Conservation (phyloP, 169 alveolate genomes). For the Plasmodium gaboni region DNA sequence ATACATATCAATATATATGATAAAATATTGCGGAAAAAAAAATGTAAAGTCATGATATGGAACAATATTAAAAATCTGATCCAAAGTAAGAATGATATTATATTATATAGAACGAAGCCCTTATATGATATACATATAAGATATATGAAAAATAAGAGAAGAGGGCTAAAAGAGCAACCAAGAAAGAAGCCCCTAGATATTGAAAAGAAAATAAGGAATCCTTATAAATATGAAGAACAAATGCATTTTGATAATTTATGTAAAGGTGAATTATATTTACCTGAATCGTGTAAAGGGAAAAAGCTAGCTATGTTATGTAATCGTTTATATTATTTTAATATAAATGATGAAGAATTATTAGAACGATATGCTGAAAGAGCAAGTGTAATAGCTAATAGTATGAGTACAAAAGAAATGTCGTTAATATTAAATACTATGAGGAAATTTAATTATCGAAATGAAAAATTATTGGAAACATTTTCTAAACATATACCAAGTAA, state of each 20-base stretch:
- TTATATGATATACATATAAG: conserved; percentile 39
- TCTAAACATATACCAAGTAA: conserved; percentile 72
- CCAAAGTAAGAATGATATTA: neutral
- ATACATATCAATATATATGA: too few relatives aligned
- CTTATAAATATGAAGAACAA: conserved; percentile 69
- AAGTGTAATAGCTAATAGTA: conserved; percentile 49
- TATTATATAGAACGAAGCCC: neutral
- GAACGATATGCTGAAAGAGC: conserved; percentile 77
- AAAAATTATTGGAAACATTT: conserved; percentile 49
- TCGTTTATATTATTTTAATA: conserved; percentile 67
- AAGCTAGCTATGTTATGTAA: conserved; percentile 73
- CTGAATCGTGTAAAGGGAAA: conserved; percentile 69
- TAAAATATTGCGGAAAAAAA: neutral
- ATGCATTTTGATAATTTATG: conserved; percentile 72
- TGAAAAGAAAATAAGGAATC: conserved; percentile 68
- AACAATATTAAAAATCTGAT: conserved; percentile 6
- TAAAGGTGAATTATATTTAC: conserved; percentile 69
- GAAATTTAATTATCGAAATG: conserved; percentile 66
- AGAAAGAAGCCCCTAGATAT: conserved; percentile 71
- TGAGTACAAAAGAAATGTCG: conserved; percentile 71
- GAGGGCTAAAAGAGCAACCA: conserved; percentile 75
- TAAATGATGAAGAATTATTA: conserved; percentile 70
- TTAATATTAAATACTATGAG: conserved; percentile 72
- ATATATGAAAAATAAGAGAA: conserved; percentile 68
- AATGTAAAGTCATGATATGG: conserved; percentile 17